These are phyloP conservation scores for Lactuca saligna DNA, from an alignment of 129 eudicot species.

Conservation along the genomic window DNA sequence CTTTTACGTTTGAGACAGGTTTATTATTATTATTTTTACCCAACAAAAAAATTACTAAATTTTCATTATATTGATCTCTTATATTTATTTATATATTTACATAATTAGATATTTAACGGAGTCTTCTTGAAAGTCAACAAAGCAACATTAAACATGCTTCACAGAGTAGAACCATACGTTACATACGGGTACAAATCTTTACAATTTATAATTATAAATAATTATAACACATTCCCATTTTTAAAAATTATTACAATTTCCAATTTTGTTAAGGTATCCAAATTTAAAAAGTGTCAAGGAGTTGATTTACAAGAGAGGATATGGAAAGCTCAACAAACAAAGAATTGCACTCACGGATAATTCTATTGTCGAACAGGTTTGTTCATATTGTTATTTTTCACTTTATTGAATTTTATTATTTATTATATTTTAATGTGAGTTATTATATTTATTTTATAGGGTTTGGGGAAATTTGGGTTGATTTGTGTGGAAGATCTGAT, in stretches of 20 bases:
- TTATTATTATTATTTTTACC: not conserved
- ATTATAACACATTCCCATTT: too few species aligned
- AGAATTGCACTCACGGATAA: conserved; percentile 69
- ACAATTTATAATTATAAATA: not conserved
- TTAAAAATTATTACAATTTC: not conserved
- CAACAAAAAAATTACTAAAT: not conserved
- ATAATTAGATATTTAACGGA: conserved; percentile 66
- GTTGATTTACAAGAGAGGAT: conserved; percentile 81
- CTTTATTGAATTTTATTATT: not conserved
- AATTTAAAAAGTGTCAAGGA: conserved; percentile 77
- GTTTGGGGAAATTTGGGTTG: conserved; percentile 66
- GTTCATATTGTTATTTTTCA: not conserved
- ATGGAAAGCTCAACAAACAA: conserved; percentile 77
- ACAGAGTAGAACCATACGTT: conserved; percentile 83
- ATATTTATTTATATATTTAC: not conserved
- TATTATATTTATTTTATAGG: conserved; percentile 26
- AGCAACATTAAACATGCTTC: conserved; percentile 81
- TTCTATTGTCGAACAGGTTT: conserved; percentile 60
- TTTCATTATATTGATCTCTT: not conserved
- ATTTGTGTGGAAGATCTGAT: conserved; percentile 69
- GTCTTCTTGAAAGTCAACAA: conserved; percentile 83
- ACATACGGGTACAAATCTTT: conserved; percentile 51
- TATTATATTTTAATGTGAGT: not conserved
- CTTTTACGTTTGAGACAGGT: conserved; percentile 84
- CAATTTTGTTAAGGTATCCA: conserved; percentile 45